These are phyloP conservation scores for Xylariaceae sp. DNA, from an alignment of 2,329 filamentous ascomycete species.

Conservation along the genomic window DNA sequence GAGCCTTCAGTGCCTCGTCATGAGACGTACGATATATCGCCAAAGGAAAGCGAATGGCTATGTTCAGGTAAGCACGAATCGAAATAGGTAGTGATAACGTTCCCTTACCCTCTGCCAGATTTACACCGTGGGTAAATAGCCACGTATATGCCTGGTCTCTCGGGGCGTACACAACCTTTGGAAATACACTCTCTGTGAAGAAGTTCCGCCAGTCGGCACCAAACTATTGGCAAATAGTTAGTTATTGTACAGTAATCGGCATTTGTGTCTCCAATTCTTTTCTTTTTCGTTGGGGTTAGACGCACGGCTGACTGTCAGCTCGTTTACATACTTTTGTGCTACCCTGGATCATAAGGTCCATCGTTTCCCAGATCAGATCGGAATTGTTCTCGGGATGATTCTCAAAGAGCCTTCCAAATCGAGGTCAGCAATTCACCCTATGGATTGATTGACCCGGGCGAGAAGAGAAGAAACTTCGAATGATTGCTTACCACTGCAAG, in stretches of 20 bases:
- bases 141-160: conserved; percentile 30
- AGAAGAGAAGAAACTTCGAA: no score
- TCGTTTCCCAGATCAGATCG: conserved; percentile 37
- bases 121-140: conserved; percentile 41
- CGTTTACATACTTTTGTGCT: conserved; percentile 35
- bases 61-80: neutral
- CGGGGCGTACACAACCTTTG: conserved; percentile 30
- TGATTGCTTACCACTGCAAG: conserved; percentile 34
- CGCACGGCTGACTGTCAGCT: neutral
- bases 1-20: conserved; percentile 35
- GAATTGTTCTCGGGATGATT: conserved; percentile 34
- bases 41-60: conserved; percentile 39
- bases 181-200: conserved; percentile 33
- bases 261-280: neutral
- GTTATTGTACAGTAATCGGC: neutral
- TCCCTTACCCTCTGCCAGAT: conserved; percentile 40
- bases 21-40: conserved; percentile 40
- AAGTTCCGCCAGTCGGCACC: conserved; percentile 36
- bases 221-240: conserved; percentile 17
- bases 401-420: conserved; percentile 31
- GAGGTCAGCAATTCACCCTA: neutral
- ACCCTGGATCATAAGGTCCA: conserved; percentile 46
- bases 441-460: neutral
- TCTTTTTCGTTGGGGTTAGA: neutral
- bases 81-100: neutral